A percentile compares a stretch with the other conserved stretches of the same genome.
Evolutionary conservation across 2,329 filamentous ascomycete genomes (phyloP).

Genomic region (Hypomyces perniciosus): DNA sequence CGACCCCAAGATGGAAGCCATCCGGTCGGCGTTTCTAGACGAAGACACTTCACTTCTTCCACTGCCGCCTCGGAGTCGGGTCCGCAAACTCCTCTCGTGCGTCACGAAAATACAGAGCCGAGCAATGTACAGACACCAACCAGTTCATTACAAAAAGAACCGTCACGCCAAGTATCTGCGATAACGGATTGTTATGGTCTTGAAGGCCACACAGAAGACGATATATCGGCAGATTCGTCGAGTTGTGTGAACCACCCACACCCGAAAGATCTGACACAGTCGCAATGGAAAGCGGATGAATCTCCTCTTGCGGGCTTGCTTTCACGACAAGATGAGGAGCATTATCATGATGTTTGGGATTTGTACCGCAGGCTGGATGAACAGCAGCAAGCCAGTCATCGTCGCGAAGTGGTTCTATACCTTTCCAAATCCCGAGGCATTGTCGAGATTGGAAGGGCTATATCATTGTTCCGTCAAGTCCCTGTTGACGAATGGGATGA

Average conservation of each 20-base stretch:
- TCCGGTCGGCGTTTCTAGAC: conserved; percentile 15
- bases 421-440: conserved; percentile 38
- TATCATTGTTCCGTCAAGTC: conserved; percentile 37
- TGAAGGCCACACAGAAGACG: not conserved
- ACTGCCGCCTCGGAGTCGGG: conserved; percentile 11
- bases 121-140: not conserved
- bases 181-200: not conserved
- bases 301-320: conserved; percentile 18
- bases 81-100: not conserved
- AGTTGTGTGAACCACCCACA: not conserved
- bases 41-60: conserved; percentile 24
- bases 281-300: not conserved
- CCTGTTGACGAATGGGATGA: conserved; percentile 34
- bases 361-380: conserved; percentile 34
- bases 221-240: not conserved
- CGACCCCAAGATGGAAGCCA: conserved; percentile 17
- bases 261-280: not conserved
- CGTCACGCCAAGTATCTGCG: not conserved
- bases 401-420: conserved; percentile 32
- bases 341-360: conserved; percentile 39
- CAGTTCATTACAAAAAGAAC: no score
- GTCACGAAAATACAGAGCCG: not conserved
- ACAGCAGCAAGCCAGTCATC: conserved; percentile 23
- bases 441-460: conserved; percentile 40
- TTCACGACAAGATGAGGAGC: conserved; percentile 17